Conservation (phyloP, 2,329 filamentous ascomycete genomes). For the Exophiala lecanii-corni region DNA sequence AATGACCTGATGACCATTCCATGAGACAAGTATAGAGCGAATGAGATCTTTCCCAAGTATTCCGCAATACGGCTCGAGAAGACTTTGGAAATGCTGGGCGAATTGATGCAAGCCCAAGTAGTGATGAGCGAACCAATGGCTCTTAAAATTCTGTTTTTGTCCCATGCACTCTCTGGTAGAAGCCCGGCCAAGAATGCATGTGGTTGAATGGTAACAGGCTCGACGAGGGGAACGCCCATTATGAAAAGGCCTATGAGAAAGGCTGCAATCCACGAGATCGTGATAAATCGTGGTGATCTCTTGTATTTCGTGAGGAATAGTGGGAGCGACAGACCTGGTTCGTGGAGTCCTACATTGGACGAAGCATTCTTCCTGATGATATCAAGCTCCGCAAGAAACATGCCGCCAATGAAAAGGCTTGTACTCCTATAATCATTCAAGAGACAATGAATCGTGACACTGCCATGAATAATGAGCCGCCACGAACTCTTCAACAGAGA, state of each 20-base stretch:
- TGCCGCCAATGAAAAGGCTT: constrained; percentile 14
- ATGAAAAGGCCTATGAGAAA: constrained; percentile 2
- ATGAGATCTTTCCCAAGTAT: constrained; percentile 31
- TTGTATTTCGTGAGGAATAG: neutral
- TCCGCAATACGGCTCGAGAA: constrained; percentile 20
- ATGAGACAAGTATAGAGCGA: constrained; percentile 31
- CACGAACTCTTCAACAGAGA: constrained; percentile 2
- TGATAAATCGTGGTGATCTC: neutral
- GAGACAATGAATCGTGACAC: constrained; percentile 4
- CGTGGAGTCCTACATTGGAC: neutral
- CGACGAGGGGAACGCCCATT: constrained; percentile 12
- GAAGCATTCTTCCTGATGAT: neutral
- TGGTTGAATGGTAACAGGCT: constrained; percentile 3
- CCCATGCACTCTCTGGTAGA: constrained; percentile 7
- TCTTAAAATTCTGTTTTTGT: constrained; percentile 9
- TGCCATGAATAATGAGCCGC: constrained; percentile 6
- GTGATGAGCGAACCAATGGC: constrained; percentile 10
- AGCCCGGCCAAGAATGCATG: neutral
- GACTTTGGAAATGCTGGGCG: constrained; percentile 2
- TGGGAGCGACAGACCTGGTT: neutral
- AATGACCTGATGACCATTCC: constrained; percentile 12
- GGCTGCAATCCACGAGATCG: neutral
- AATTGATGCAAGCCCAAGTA: constrained; percentile 8
- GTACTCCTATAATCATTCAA: neutral
- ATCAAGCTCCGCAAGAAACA: constrained; percentile 16